Conservation (phyloP, 2,329 filamentous ascomycete species). For the Verticillium nonalfalfae region DNA sequence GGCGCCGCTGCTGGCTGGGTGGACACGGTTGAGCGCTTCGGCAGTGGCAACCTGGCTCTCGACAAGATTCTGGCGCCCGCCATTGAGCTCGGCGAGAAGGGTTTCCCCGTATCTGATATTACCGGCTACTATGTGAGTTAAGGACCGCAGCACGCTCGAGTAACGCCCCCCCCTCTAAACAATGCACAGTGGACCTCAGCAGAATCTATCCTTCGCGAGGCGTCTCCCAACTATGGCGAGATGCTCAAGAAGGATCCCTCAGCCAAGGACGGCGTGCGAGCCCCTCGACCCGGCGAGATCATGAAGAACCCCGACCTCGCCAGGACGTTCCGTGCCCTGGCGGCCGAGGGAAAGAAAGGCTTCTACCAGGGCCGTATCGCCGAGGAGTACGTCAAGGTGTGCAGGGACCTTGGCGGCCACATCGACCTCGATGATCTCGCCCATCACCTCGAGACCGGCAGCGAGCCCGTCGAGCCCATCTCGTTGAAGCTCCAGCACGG, state of each 20-base stretch:
- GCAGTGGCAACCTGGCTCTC: constrained; percentile 75
- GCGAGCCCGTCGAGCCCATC: constrained; percentile 78
- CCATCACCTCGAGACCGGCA: constrained; percentile 62
- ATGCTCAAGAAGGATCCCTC: constrained; percentile 75
- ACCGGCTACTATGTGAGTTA: constrained; percentile 59
- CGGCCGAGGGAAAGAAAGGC: constrained; percentile 74
- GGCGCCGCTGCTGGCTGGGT: constrained; percentile 92
- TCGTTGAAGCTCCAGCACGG: constrained; percentile 64
- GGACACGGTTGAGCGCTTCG: constrained; percentile 81
- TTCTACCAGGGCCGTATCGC: constrained; percentile 87
- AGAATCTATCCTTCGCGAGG: constrained; percentile 57
- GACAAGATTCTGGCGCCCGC: constrained; percentile 76
- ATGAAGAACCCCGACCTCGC: constrained; percentile 81
- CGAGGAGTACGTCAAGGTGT: constrained; percentile 71
- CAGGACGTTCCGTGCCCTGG: constrained; percentile 73
- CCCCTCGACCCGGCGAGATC: constrained; percentile 76
- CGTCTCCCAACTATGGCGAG: constrained; percentile 81
- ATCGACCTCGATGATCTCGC: constrained; percentile 75
- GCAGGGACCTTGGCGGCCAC: constrained; percentile 68
- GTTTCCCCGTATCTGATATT: constrained; percentile 83
- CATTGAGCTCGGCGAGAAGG: constrained; percentile 78
- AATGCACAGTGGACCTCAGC: constrained; percentile 60
- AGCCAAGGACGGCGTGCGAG: constrained; percentile 62
- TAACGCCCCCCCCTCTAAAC: not conserved
- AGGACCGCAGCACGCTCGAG: not conserved